phyloP scores from a whole-genome alignment of 2,329 filamentous ascomycete genomes.

The Cladosporium sp. region DNA sequence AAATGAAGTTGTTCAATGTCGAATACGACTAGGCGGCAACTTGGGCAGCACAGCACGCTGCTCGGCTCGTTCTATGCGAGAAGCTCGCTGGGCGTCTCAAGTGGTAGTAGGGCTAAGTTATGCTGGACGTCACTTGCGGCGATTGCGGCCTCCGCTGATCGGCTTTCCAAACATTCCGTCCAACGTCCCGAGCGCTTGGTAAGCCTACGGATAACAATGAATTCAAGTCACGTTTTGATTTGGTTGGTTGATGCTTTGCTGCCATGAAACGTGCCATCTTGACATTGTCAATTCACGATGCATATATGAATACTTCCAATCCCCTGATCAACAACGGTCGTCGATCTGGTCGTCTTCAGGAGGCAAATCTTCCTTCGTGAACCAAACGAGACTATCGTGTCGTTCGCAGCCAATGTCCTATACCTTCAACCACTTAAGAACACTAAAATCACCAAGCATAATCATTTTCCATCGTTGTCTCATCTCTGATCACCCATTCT shows the following conservation, averaged over 20 bases:
- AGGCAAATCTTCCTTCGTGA: background rate
- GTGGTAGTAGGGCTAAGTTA: background rate
- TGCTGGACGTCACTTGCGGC: background rate
- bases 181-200: background rate
- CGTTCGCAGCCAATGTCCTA: too few relatives aligned
- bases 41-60: conserved; percentile 4
- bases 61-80: conserved; percentile 6
- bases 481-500: too few relatives aligned
- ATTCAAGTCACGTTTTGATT: background rate
- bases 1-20: background rate
- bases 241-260: background rate
- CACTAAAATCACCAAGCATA: background rate
- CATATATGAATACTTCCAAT: background rate
- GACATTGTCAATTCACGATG: too few relatives aligned
- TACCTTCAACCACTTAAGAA: background rate
- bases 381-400: background rate
- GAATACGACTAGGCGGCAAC: background rate
- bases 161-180: background rate
- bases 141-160: background rate
- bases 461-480: too few relatives aligned
- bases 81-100: background rate
- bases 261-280: background rate
- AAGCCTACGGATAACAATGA: background rate
- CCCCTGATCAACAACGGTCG: background rate
- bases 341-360: background rate